Conservation (phyloP, 23 red algal species). For the Cyanidioschyzon merolae region DNA sequence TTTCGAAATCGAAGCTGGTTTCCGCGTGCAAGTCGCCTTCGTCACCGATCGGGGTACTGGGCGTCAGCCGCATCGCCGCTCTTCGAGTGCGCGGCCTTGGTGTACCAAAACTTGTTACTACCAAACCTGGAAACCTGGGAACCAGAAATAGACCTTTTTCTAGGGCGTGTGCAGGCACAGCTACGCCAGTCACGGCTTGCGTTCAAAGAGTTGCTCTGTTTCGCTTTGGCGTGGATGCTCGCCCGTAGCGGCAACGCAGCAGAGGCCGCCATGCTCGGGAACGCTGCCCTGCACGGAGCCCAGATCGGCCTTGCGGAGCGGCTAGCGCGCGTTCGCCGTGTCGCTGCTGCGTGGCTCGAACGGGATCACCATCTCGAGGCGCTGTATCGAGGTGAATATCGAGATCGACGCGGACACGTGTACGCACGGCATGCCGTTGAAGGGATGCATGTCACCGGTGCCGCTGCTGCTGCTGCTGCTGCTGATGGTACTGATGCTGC, state of each 20-base stretch:
- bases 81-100: background rate
- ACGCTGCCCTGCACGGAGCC: background rate
- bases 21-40: too few species aligned
- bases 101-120: background rate
- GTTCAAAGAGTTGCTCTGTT: slow-evolving; percentile 2
- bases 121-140: background rate
- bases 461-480: too few species aligned
- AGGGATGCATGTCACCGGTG: too few species aligned
- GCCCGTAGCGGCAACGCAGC: background rate
- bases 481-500: too few species aligned
- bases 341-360: background rate
- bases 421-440: too few species aligned
- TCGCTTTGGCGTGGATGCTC: slow-evolving; percentile 9
- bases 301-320: slow-evolving; percentile 5
- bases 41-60: too few species aligned
- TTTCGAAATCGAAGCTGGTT: too few species aligned
- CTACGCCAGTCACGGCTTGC: background rate
- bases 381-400: too few species aligned
- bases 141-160: background rate
- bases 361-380: too few species aligned
- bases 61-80: background rate
- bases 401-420: too few species aligned
- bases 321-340: background rate
- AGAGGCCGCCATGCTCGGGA: slow-evolving; percentile 13
- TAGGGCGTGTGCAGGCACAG: background rate